Evolutionary conservation across 73 alveolate species (phyloP).

Genomic region (Paramecium caudatum): DNA sequence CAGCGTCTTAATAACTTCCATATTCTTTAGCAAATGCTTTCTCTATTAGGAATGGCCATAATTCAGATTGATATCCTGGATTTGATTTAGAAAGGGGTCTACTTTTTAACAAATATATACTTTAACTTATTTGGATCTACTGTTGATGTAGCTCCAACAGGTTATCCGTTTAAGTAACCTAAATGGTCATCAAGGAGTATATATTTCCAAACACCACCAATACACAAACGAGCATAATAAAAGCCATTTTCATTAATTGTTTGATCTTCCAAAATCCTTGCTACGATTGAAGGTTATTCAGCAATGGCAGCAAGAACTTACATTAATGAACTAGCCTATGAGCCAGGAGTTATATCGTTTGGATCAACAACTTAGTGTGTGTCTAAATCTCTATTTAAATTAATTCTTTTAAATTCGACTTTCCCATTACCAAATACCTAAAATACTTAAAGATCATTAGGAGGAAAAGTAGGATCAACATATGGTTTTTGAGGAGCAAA

Average conservation of each 20-base stretch:
- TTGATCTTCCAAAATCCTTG: conserved; percentile 54
- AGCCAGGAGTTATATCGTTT: conserved; percentile 43
- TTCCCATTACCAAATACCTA: neutral
- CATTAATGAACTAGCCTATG: neutral
- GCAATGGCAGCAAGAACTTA: conserved; percentile 43
- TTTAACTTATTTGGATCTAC: conserved; percentile 26
- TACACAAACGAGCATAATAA: conserved; percentile 58
- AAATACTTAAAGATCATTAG: conserved; percentile 8
- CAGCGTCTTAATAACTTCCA: conserved; percentile 47
- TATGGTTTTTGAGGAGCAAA: conserved; percentile 17
- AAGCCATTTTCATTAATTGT: conserved; percentile 16
- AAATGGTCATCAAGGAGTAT: conserved; percentile 14
- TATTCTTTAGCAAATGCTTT: conserved; percentile 58
- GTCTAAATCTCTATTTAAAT: conserved; percentile 25
- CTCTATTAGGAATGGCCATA: conserved; percentile 50
- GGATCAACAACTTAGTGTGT: conserved; percentile 50
- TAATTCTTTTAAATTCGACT: conserved; percentile 22
- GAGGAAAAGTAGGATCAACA: conserved; percentile 34
- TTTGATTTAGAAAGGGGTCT: neutral
- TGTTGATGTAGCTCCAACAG: neutral
- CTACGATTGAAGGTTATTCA: conserved; percentile 7
- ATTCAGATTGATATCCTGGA: conserved; percentile 49
- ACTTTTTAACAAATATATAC: neutral
- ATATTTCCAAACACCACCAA: conserved; percentile 63
- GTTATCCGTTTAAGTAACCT: conserved; percentile 12